phyloP scores from a whole-genome alignment of 2,329 filamentous ascomycete genomes.

The Hypoxylon sp. region DNA sequence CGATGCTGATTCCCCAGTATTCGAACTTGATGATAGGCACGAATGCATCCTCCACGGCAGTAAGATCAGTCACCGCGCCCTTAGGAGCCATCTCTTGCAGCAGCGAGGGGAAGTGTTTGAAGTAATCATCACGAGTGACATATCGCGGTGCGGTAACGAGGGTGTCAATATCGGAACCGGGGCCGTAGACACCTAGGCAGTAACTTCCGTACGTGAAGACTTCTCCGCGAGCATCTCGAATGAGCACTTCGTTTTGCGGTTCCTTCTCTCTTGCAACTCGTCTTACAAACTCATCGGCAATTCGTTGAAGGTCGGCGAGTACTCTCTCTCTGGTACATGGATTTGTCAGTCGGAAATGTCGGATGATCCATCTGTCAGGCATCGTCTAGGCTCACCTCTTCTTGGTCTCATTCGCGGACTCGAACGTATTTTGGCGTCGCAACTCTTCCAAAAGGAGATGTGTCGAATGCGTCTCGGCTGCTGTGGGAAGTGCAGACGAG shows the following conservation, averaged over 20 bases:
- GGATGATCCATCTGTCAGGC: not conserved
- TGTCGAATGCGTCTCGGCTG: slow-evolving; percentile 80
- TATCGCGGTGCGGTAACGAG: slow-evolving; percentile 92
- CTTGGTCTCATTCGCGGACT: slow-evolving; percentile 83
- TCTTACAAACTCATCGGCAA: slow-evolving; percentile 89
- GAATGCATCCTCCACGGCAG: slow-evolving; percentile 88
- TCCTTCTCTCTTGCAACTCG: slow-evolving; percentile 81
- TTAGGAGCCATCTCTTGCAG: slow-evolving; percentile 80
- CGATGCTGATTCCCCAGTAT: slow-evolving; percentile 90
- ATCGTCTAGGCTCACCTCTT: slow-evolving; percentile 71
- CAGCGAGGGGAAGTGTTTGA: slow-evolving; percentile 85
- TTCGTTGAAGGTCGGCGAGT: slow-evolving; percentile 79
- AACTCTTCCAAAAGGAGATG: slow-evolving; percentile 86
- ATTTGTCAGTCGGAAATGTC: slow-evolving; percentile 50
- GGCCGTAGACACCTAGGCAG: slow-evolving; percentile 91
- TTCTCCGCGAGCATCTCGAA: slow-evolving; percentile 88
- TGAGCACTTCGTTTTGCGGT: slow-evolving; percentile 77
- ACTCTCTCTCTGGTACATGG: slow-evolving; percentile 70
- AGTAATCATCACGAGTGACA: slow-evolving; percentile 90
- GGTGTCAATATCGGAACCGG: slow-evolving; percentile 97
- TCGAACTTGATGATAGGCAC: slow-evolving; percentile 99
- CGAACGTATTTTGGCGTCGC: slow-evolving; percentile 91
- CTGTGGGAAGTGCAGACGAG: slow-evolving; percentile 80
- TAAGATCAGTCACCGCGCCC: slow-evolving; percentile 86
- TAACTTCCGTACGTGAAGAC: slow-evolving; percentile 98